Evolutionary conservation across 768 basidiomycete genomes (phyloP), one percentile per base, ranked within the genome.

Genomic region (Kwoniella sp.): DNA sequence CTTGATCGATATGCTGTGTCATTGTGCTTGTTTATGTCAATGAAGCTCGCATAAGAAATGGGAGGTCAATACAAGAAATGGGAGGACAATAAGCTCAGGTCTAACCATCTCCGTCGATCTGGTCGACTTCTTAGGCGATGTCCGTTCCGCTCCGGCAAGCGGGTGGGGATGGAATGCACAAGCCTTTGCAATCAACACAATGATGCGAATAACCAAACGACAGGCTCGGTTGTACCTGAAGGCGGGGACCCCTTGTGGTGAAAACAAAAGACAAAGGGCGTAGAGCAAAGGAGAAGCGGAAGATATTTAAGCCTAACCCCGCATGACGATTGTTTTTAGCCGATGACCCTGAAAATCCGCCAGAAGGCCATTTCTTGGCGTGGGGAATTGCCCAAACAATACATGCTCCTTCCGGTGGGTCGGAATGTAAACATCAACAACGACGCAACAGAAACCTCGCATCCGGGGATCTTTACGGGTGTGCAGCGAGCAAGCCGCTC

Each of bases 91-190:
- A 44, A 44, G 40, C 40, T 44, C 40, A 10, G 17, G 40, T 19
- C 40, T 44, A 44, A 44, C 40, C 40, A 19, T 19, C 40, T 44
- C 40, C 40, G 40, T 44, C 40, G 40, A 44, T 44, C 40, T 44
- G 40, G 17, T 44, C 40, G 40, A 4, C 3, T 15, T 44, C 40
- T 9, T 15, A 3, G 17, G 40, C n/a, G n/a, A n/a, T n/a, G n/a
- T n/a, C n/a, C n/a, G n/a, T n/a, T n/a, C n/a, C n/a, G n/a, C n/a
- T n/a, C n/a, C n/a, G n/a, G n/a, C n/a, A n/a, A n/a, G n/a, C n/a
- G n/a, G n/a, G n/a, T n/a, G n/a, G n/a, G n/a, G n/a, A n/a, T n/a
- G n/a, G n/a, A n/a, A 19, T 19, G 17, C 17, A 44, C 40, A 44
- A 44, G 40, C 40, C 40, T 44, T 15, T 44, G 40, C 40, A 44